Evolutionary conservation across 192 early-diverging fungal species (phyloP).

Genomic region (Backusella australiensis): DNA sequence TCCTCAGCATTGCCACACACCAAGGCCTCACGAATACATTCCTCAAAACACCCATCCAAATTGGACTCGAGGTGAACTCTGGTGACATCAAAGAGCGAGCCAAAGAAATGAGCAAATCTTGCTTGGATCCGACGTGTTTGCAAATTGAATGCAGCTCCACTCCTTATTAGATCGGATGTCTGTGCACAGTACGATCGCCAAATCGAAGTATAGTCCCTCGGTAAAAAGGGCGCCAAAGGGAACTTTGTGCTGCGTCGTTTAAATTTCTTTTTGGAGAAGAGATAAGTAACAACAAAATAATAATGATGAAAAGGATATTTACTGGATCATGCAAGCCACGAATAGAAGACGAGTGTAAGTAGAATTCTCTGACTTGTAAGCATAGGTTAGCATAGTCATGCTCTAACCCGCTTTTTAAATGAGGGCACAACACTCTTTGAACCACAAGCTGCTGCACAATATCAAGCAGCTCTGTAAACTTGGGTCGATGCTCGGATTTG

Average conservation of each 20-base stretch:
- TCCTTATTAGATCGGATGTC: background rate
- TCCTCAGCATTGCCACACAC: constrained; percentile 34
- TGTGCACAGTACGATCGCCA: constrained; percentile 32
- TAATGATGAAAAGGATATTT: background rate
- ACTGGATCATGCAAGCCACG: constrained; percentile 38
- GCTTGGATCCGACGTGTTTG: constrained; percentile 8
- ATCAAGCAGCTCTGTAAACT: constrained; percentile 30
- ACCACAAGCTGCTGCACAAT: constrained; percentile 24
- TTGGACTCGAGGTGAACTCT: constrained; percentile 38
- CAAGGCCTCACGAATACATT: constrained; percentile 35
- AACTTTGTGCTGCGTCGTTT: constrained; percentile 35
- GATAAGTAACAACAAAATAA: no score
- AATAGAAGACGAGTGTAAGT: constrained; percentile 33
- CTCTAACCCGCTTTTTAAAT: constrained; percentile 11
- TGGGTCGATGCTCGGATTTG: constrained; percentile 20
- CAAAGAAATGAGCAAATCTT: constrained; percentile 35
- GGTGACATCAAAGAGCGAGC: constrained; percentile 28
- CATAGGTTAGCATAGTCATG: constrained; percentile 33
- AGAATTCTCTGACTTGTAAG: constrained; percentile 25
- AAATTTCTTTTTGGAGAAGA: constrained; percentile 31
- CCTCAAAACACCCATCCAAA: constrained; percentile 36
- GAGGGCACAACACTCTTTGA: constrained; percentile 10
- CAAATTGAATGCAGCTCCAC: background rate
- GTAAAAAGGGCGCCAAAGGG: constrained; percentile 40
- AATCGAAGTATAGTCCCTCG: constrained; percentile 30